phyloP scores from a whole-genome alignment of 495 filamentous ascomycete species.

The Hypoxylon cercidicola region DNA sequence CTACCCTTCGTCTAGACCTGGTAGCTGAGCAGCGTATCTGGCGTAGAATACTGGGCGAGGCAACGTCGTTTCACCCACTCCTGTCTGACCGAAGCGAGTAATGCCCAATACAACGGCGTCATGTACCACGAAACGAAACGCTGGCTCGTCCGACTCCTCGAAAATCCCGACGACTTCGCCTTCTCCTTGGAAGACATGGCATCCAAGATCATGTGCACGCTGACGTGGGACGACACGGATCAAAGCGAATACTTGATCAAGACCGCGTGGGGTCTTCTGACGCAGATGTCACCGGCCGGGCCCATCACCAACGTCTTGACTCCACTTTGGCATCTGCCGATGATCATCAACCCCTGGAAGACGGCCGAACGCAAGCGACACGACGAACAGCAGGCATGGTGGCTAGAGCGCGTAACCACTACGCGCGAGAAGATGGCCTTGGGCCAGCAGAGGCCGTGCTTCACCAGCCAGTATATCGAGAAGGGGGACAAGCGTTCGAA shows the following conservation, averaged over 20 bases:
- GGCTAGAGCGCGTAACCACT: constrained; percentile 46
- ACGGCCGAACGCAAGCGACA: constrained; percentile 52
- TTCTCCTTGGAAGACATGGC: constrained; percentile 55
- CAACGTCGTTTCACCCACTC: constrained; percentile 53
- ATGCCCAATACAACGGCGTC: constrained; percentile 49
- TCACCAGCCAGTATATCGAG: constrained; percentile 51
- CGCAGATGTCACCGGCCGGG: constrained; percentile 56
- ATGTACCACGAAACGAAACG: constrained; percentile 55
- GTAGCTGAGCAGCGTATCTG: constrained; percentile 15
- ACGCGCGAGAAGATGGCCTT: constrained; percentile 36
- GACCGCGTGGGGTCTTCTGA: constrained; percentile 52
- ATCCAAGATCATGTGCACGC: constrained; percentile 54
- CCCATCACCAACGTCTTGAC: constrained; percentile 58
- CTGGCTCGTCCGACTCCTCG: constrained; percentile 51
- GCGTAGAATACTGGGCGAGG: constrained; percentile 52
- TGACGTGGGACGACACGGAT: constrained; percentile 52
- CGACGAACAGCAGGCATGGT: constrained; percentile 54
- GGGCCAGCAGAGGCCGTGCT: constrained; percentile 48
- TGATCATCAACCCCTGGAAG: constrained; percentile 54
- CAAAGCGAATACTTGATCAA: constrained; percentile 50
- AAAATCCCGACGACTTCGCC: constrained; percentile 52
- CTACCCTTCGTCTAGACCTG: background rate
- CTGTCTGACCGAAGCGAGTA: constrained; percentile 52
- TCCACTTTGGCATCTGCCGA: constrained; percentile 53
- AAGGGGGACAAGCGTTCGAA: constrained; percentile 48